A percentile compares a stretch with the other conserved stretches of the same genome.
Conservation (phyloP, 257 asterid species). For the Paulownia fortunei region DNA sequence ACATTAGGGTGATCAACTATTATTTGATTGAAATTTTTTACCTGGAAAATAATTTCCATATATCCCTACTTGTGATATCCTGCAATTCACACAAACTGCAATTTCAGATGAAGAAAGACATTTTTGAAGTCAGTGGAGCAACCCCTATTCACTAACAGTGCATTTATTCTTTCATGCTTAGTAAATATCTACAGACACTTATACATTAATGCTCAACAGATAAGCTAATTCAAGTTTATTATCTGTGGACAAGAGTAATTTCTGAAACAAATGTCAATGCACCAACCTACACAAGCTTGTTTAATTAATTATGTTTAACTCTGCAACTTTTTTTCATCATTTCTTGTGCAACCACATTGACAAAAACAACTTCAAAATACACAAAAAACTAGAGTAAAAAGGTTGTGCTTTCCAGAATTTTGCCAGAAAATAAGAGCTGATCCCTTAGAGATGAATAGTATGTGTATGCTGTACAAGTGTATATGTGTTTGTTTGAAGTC, state of each 20-base stretch:
- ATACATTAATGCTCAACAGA: conserved; percentile 8
- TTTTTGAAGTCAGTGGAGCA: background rate
- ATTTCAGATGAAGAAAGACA: background rate
- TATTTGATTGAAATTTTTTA: too few relatives aligned
- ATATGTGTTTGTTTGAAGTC: background rate
- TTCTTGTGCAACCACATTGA: conserved; percentile 17
- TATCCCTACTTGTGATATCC: too few relatives aligned
- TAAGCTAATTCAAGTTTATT: background rate
- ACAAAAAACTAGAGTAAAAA: conserved; percentile 18
- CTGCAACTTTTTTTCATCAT: background rate
- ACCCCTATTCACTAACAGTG: background rate
- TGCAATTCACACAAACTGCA: background rate
- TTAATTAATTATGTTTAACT: background rate
- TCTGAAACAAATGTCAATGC: conserved; percentile 28
- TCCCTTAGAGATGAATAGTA: conserved; percentile 19
- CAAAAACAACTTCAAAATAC: conserved; percentile 15
- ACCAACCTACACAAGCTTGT: conserved; percentile 7
- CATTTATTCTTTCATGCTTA: background rate
- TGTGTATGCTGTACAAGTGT: conserved; percentile 27
- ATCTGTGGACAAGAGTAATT: conserved; percentile 19
- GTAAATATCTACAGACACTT: background rate
- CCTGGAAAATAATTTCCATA: too few relatives aligned
- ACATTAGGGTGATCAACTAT: too few relatives aligned
- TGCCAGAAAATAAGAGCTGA: conserved; percentile 35
- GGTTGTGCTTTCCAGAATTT: conserved; percentile 7